Conservation (phyloP, 139 green algal genomes). For the Chlamydomonas sp. region DNA sequence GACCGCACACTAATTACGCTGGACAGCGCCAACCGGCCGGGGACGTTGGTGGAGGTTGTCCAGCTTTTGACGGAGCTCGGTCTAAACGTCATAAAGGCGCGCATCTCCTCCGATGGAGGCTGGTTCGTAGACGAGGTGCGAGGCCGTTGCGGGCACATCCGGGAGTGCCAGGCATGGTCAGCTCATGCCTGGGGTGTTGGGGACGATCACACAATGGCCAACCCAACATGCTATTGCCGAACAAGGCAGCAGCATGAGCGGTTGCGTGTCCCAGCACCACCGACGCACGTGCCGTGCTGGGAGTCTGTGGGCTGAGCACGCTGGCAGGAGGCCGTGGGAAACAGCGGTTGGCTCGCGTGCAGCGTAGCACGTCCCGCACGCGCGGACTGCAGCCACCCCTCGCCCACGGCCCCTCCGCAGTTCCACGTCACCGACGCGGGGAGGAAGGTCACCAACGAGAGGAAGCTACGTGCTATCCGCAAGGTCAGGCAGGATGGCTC, state of each 20-base stretch:
- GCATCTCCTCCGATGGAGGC: conserved; percentile 92
- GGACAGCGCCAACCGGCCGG: conserved; percentile 93
- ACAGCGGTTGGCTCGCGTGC: no score
- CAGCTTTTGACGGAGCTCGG: conserved; percentile 93
- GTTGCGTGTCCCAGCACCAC: no score
- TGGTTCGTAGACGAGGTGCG: conserved; percentile 96
- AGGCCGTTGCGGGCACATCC: no score
- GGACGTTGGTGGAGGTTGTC: conserved; percentile 88
- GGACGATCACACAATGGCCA: no score
- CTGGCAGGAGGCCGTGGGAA: no score
- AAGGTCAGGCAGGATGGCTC: conserved; percentile 46
- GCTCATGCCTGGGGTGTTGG: no score
- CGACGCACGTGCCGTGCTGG: no score
- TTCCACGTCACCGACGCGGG: conserved; percentile 88
- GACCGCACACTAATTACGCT: conserved; percentile 86
- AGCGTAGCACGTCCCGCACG: not conserved
- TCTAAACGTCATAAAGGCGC: conserved; percentile 82
- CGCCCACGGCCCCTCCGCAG: conserved; percentile 58
- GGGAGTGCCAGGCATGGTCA: no score
- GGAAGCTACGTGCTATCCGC: conserved; percentile 83
- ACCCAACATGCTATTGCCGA: no score
- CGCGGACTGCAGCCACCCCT: not conserved
- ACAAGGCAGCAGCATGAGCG: no score
- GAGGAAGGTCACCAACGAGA: conserved; percentile 77
- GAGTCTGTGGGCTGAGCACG: no score